Percentiles rank a stretch among this genome's conserved stretches.
Evolutionary conservation across 2,329 filamentous ascomycete genomes (phyloP).

Genomic region (Pseudocercospora fijiensis): DNA sequence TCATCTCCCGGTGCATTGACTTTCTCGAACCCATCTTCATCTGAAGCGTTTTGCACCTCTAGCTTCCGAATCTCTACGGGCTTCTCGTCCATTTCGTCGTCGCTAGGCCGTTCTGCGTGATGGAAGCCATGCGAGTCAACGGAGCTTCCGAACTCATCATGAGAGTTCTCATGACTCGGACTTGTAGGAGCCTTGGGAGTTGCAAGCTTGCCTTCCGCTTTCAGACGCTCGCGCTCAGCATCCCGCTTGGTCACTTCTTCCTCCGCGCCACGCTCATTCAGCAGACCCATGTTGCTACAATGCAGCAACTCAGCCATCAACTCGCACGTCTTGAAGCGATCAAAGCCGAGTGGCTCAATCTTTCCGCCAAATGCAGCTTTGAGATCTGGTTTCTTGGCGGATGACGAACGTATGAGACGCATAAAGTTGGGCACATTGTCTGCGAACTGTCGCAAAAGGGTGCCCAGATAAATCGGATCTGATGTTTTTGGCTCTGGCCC

Average conservation of each 20-base stretch:
- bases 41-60: slow-evolving; percentile 76
- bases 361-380: slow-evolving; percentile 85
- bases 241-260: slow-evolving; percentile 79
- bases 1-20: slow-evolving; percentile 64
- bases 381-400: slow-evolving; percentile 70
- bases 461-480: slow-evolving; percentile 94
- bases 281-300: slow-evolving; percentile 95
- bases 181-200: slow-evolving; percentile 52
- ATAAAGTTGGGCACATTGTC: slow-evolving; percentile 92
- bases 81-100: slow-evolving; percentile 47
- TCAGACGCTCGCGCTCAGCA: slow-evolving; percentile 74
- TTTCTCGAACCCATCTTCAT: slow-evolving; percentile 93
- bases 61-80: slow-evolving; percentile 67
- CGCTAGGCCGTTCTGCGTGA: slow-evolving; percentile 48
- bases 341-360: slow-evolving; percentile 93
- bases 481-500: slow-evolving; percentile 78
- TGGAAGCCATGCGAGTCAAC: slow-evolving; percentile 55
- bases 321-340: slow-evolving; percentile 98
- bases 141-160: slow-evolving; percentile 52
- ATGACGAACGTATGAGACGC: slow-evolving; percentile 77
- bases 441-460: slow-evolving; percentile 82
- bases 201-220: slow-evolving; percentile 73
- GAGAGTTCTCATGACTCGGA: slow-evolving; percentile 53
- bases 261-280: slow-evolving; percentile 90
- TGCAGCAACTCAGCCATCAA: slow-evolving; percentile 96